phyloP scores from a whole-genome alignment of 495 filamentous ascomycete species.

The Trichocladium uniseriatum region DNA sequence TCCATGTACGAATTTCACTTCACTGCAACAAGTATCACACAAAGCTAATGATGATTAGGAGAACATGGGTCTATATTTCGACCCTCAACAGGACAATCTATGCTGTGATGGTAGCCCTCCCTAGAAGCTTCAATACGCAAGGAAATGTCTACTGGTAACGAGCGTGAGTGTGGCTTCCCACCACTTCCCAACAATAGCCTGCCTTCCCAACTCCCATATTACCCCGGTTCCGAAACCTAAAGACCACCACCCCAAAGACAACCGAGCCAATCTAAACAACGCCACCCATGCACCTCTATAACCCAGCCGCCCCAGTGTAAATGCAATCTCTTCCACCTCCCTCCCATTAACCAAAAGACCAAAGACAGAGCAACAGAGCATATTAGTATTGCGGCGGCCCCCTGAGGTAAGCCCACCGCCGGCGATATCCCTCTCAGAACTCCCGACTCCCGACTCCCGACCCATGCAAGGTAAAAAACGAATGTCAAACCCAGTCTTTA shows the following conservation, averaged over 20 bases:
- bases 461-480: not conserved
- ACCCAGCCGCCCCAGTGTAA: not conserved
- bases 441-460: not conserved
- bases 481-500: not conserved
- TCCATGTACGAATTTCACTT: too few species aligned
- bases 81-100: not conserved
- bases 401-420: not conserved
- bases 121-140: not conserved
- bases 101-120: not conserved
- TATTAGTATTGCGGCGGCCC: not conserved
- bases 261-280: not conserved
- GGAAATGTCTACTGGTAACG: constrained; percentile 1
- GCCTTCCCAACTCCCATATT: not conserved
- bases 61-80: too few species aligned
- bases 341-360: not conserved
- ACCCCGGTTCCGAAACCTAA: not conserved
- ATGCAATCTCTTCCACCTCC: not conserved
- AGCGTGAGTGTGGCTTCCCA: not conserved
- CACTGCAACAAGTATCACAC: too few species aligned
- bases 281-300: constrained; percentile 1
- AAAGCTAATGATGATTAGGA: too few species aligned
- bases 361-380: not conserved
- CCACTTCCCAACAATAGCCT: not conserved
- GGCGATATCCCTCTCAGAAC: not conserved
- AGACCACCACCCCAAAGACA: not conserved